phyloP scores from a whole-genome alignment of 768 basidiomycete genomes.

The Filobasidium floriforme region DNA sequence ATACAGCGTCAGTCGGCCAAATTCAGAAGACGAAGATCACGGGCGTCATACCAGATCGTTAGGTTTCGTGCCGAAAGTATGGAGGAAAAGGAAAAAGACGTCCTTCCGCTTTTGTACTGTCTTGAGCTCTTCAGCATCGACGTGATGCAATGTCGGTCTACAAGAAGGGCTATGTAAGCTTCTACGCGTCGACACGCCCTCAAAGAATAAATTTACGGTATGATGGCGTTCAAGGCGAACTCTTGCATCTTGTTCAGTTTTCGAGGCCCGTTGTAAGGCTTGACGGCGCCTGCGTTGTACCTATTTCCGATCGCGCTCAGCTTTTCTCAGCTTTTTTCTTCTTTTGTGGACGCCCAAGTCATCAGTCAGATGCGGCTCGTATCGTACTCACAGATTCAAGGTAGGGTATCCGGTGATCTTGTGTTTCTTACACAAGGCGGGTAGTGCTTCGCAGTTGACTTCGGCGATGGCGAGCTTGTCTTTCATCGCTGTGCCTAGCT shows the following conservation, averaged over 20 bases:
- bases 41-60: conserved; percentile 36
- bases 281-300: conserved; percentile 52
- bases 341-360: neutral
- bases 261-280: conserved; percentile 69
- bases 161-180: too few species aligned
- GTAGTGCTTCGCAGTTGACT: conserved; percentile 77
- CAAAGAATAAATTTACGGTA: conserved; percentile 51
- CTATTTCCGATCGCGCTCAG: conserved; percentile 27
- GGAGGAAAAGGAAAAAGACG: conserved; percentile 58
- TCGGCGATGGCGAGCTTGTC: conserved; percentile 69
- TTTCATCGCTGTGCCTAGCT: conserved; percentile 65
- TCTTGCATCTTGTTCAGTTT: conserved; percentile 62
- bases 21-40: too few species aligned
- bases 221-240: conserved; percentile 68
- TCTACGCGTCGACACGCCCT: too few species aligned
- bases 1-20: neutral
- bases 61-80: conserved; percentile 40
- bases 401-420: conserved; percentile 76
- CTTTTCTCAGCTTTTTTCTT: neutral
- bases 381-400: conserved; percentile 57
- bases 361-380: neutral
- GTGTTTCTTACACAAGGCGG: conserved; percentile 58
- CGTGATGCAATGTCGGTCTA: conserved; percentile 10
- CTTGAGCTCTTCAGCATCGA: conserved; percentile 27
- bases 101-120: conserved; percentile 48